These are phyloP conservation scores for Dendrothele bispora DNA, from an alignment of 768 basidiomycete genomes.

Conservation along the genomic window DNA sequence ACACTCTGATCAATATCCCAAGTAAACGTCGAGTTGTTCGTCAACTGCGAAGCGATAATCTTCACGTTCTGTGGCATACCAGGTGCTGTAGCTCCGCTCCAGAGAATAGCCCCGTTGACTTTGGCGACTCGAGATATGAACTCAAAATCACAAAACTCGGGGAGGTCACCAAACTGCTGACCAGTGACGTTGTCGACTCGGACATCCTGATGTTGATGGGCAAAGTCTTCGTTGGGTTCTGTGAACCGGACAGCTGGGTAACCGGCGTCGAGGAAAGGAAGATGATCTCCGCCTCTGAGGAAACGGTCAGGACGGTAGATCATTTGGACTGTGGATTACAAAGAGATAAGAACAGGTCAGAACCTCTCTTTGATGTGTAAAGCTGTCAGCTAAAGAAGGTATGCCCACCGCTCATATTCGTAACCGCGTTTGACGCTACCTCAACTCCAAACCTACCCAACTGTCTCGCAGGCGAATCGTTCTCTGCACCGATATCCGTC, in stretches of 20 bases:
- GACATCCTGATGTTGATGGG: slow-evolving; percentile 34
- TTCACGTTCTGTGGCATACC: slow-evolving; percentile 30
- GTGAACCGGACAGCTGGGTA: slow-evolving; percentile 34
- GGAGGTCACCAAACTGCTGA: slow-evolving; percentile 30
- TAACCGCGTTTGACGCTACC: too few relatives aligned
- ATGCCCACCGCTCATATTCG: too few relatives aligned
- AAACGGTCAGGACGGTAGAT: slow-evolving; percentile 31
- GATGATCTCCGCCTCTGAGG: slow-evolving; percentile 32
- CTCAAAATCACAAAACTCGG: slow-evolving; percentile 30
- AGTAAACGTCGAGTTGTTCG: slow-evolving; percentile 25
- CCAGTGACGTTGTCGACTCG: slow-evolving; percentile 24
- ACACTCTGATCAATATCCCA: too few relatives aligned
- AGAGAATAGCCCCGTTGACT: slow-evolving; percentile 29
- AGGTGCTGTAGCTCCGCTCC: slow-evolving; percentile 30
- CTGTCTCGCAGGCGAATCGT: slow-evolving; percentile 30
- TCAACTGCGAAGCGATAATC: slow-evolving; percentile 30
- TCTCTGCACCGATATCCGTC: slow-evolving; percentile 28
- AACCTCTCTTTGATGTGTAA: too few relatives aligned
- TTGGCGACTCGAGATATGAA: slow-evolving; percentile 26
- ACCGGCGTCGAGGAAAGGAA: slow-evolving; percentile 28
- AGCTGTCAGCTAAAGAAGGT: slow-evolving; percentile 28
- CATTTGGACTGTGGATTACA: slow-evolving; percentile 25
- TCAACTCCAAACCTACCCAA: slow-evolving; percentile 28
- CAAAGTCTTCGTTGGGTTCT: slow-evolving; percentile 32
- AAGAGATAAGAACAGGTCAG: too few relatives aligned